These are phyloP conservation scores for Kodamaea leandrae DNA, from an alignment of 805 yeast genomes.

Conservation along the genomic window DNA sequence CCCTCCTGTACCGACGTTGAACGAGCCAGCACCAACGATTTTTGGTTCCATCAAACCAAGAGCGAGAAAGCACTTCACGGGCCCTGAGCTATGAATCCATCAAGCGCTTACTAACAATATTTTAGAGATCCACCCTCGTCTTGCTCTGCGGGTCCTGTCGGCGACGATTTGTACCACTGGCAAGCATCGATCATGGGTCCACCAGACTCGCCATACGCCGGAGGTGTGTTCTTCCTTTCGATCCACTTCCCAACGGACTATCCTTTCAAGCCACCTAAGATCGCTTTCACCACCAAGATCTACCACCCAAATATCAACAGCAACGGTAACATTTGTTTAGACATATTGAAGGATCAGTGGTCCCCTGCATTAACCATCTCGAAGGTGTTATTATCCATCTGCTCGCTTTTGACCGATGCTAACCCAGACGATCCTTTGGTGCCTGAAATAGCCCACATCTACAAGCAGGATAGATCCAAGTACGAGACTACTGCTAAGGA, in stretches of 20 bases:
- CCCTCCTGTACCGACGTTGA: neutral
- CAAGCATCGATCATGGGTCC: constrained; percentile 99
- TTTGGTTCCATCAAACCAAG: neutral
- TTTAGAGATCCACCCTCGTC: constrained; percentile 96
- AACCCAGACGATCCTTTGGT: constrained; percentile 99
- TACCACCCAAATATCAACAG: constrained; percentile 97
- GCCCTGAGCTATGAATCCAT: too few relatives aligned
- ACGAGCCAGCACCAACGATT: constrained; percentile 13
- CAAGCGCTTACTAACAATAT: constrained; percentile 15
- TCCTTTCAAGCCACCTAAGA: constrained; percentile 97
- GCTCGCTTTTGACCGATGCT: constrained; percentile 95
- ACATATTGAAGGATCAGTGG: constrained; percentile 97
- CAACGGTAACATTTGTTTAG: constrained; percentile 94
- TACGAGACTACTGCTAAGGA: constrained; percentile 97
- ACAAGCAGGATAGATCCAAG: constrained; percentile 89
- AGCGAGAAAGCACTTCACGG: too few relatives aligned
- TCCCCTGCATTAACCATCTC: constrained; percentile 97
- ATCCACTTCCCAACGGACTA: constrained; percentile 99
- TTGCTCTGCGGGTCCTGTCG: constrained; percentile 98
- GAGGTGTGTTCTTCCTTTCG: constrained; percentile 93
- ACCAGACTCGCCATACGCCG: constrained; percentile 82
- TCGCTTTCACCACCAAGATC: constrained; percentile 85
- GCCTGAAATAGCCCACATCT: constrained; percentile 95
- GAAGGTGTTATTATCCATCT: constrained; percentile 89
- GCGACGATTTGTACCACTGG: constrained; percentile 98